Evolutionary conservation across 192 early-diverging fungal species (phyloP), one percentile per base, ranked within the genome.

Genomic region (Pilaira anomala): DNA sequence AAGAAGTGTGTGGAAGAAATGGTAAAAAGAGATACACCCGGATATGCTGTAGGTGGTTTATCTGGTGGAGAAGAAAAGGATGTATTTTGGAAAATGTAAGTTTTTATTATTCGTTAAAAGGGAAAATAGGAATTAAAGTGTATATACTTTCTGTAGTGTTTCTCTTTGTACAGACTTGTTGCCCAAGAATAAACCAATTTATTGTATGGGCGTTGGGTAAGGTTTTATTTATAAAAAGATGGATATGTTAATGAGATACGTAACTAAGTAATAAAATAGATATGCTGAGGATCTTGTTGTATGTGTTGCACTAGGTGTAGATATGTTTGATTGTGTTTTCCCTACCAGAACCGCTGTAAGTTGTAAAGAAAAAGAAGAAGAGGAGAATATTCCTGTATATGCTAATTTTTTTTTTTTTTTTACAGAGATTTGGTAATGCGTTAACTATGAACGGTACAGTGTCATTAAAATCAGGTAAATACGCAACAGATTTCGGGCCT

Each of bases 291-390:
- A 94, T 71, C 67, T 92, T 66, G 89, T 94, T 2, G 88, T 94
- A 1, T 92, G 92, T 79, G 83, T 85, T 24, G 90, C 92, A 33
- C 74, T 94, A 65, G 92, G 92, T 36, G 89, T 94, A 42, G 90
- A 94, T 71, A 92, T 92, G 90, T 94, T 88, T 71, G 92, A 94
- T 67, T 94, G 92, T 73, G 92, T 94, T 24, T 94, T 88, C 69
- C 92, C 92, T 0, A 94, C 92, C 3, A 83, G 92, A 45, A 94
- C 92, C 19, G 92, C 92, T 4, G 79, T 81, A 74, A 66, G 71
- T 70, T 14, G 6, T 28, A 3, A 21, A 13, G 11, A 42, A 9
- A 40, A n/a, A 24, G 3, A 1, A 14, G 6, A 58, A 13, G 22
- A n/a, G n/a, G 52, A n/a, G 13, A 28, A 21, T 13, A 14, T 25